phyloP scores from a whole-genome alignment of 768 basidiomycete species.

The Boletus coccyginus region DNA sequence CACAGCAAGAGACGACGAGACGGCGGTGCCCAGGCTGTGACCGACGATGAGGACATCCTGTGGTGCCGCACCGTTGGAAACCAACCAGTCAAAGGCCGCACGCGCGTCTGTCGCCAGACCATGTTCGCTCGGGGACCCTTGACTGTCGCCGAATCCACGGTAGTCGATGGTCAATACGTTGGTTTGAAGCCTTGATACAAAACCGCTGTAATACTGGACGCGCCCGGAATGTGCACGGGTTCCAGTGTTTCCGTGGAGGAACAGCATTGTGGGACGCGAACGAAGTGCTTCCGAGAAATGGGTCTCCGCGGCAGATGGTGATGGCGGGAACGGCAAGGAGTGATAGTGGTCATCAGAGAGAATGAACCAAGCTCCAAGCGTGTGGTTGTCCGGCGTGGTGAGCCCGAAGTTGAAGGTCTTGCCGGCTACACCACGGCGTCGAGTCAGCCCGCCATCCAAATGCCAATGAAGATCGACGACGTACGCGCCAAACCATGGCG shows the following conservation, averaged over 20 bases:
- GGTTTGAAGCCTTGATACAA: slow-evolving; percentile 59
- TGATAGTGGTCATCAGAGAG: slow-evolving; percentile 67
- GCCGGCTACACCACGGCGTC: slow-evolving; percentile 46
- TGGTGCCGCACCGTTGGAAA: slow-evolving; percentile 51
- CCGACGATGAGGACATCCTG: slow-evolving; percentile 73
- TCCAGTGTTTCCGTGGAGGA: slow-evolving; percentile 87
- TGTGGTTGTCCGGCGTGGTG: slow-evolving; percentile 71
- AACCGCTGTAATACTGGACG: slow-evolving; percentile 63
- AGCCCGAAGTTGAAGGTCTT: slow-evolving; percentile 75
- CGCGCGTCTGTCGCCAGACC: slow-evolving; percentile 74
- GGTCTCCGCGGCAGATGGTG: slow-evolving; percentile 34
- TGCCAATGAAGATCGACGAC: slow-evolving; percentile 18
- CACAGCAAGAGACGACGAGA: slow-evolving; percentile 50
- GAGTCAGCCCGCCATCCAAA: background rate
- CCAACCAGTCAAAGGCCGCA: slow-evolving; percentile 79
- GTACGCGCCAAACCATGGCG: slow-evolving; percentile 79
- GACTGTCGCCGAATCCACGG: slow-evolving; percentile 88
- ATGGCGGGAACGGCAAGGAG: slow-evolving; percentile 39
- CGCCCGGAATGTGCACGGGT: slow-evolving; percentile 70
- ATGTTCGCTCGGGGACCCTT: slow-evolving; percentile 69
- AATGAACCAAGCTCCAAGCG: slow-evolving; percentile 84
- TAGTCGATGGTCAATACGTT: slow-evolving; percentile 91
- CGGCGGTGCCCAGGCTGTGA: slow-evolving; percentile 87
- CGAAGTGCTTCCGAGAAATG: slow-evolving; percentile 55
- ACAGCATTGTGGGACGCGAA: slow-evolving; percentile 74